phyloP scores from a whole-genome alignment of 148 eudicot species.

The Camellia granthamiana region DNA sequence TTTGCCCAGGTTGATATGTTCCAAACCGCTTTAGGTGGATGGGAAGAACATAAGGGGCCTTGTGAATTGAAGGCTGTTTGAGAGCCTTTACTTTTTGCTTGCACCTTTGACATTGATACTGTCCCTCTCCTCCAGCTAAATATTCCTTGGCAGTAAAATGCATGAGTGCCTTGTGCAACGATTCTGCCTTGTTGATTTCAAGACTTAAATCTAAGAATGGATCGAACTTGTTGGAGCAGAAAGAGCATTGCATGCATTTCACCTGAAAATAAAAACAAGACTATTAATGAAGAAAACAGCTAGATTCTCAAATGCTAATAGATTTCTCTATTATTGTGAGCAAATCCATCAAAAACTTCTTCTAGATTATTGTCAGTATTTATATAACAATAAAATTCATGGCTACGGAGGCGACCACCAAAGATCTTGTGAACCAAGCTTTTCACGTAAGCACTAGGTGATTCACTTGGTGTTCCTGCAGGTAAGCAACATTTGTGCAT shows the following conservation, averaged over 20 bases:
- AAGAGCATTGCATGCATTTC: conserved; percentile 85
- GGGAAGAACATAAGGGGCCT: conserved; percentile 81
- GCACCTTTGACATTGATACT: conserved; percentile 82
- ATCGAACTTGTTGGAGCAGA: conserved; percentile 78
- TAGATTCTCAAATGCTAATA: background rate
- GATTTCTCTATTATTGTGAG: background rate
- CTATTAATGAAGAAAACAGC: background rate
- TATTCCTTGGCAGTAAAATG: conserved; percentile 81
- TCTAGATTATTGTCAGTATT: background rate
- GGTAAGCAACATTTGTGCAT: conserved; percentile 98
- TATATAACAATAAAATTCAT: background rate
- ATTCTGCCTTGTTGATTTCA: conserved; percentile 82
- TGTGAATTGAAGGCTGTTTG: conserved; percentile 75
- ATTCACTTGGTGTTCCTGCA: conserved; percentile 81
- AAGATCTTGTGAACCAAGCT: conserved; percentile 93
- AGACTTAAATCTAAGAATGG: conserved; percentile 94
- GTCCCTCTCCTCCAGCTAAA: conserved; percentile 85
- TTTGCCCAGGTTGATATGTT: conserved; percentile 60
- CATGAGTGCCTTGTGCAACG: conserved; percentile 63
- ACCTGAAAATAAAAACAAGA: conserved; percentile 46
- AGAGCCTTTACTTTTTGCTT: conserved; percentile 89
- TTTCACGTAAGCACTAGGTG: conserved; percentile 84
- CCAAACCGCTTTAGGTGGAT: conserved; percentile 89
- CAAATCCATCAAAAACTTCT: background rate
- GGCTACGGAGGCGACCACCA: conserved; percentile 85